Base-by-base conservation (phyloP, 352 stramenopile genomes). In the Phytophthora pinifolia region DNA sequence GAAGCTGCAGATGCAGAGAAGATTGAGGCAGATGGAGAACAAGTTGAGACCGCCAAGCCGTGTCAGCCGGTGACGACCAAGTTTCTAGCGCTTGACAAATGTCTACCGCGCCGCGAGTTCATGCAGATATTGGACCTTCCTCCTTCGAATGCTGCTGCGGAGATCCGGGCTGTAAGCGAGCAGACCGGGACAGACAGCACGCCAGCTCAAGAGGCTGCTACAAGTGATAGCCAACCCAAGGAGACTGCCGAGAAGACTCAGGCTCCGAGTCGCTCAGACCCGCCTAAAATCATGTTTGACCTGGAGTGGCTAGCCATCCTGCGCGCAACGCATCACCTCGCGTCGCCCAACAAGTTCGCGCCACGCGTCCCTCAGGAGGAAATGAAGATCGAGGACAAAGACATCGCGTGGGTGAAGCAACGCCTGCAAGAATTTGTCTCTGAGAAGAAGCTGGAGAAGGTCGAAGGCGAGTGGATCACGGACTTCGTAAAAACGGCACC, bases 1-100 rank as follows among this genome's bases (percentile, higher is more conserved):
- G 22, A 62, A 30, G 25, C 14, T 25, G n/a, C 47, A 22, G 35
- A 57, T 13, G 27, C 33, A 35, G 31, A 49, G n/a, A 49, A 59
- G 6, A 15, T 17, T 17, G 29, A 47, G 7, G 34, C 6, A 22
- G 50, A 25, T 42, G 36, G 9, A 35, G 38, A 62, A 2, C 48
- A 60, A 45, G 20, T 52, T 15, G 20, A 25, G 34, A 41, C 52
- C n/a, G 9, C 25, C 13, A 64, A 60, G 27, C 15, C 29, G 9
- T 37, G 37, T 9, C 27, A 55, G 46, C 59, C 49, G 54, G 36
- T 33, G 20, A 76, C 50, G 35, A 77, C 65, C 13, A 77, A 74
- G 55, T 70, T 74, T 14, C 46, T 73, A n/a, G 96, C 97, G 22
- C 77, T 99, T n/a, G 98, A 99, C 81, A 99, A 99, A 71, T 99